Evolutionary conservation across 2,329 filamentous ascomycete species (phyloP), one percentile per base, ranked within the genome.

Genomic region (Apiospora arundinis): DNA sequence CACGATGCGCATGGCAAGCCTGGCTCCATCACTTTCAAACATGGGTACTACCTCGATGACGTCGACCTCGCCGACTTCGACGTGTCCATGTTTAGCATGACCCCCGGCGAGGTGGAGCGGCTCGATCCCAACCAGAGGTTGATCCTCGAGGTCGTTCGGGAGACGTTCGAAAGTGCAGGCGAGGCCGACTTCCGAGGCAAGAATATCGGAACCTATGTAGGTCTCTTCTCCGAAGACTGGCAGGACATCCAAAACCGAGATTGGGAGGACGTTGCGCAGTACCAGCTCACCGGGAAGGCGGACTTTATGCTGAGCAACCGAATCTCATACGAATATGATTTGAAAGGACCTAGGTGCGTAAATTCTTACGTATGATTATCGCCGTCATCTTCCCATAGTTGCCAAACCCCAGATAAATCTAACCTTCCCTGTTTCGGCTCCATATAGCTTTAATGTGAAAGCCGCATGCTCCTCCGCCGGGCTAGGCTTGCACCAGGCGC

Each of bases 151-250:
- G 72, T 80, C 21, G 72, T 76, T 18, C 76, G 75, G 21, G 80
- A 81, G 69, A 77, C 76, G 11, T 72, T 80, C 32, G 79, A 80
- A 45, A 74, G 75, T 70, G 76, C 79, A 8, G 79, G 78, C 14
- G 76, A 79, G 65, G 73, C 75, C 1, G 72, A 75, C 25, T 79
- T 76, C 42, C 73, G 76, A n/a, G 81, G 80, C 18, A 78, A 75
- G 60, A 56, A 70, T 6, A 77, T 81, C 5, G 81, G 80, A 2
- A 76, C 74, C 65, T 82, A 78, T 52, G 75, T 82, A 4, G 81
- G 81, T 2, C 76, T 71, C 2, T 81, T 79, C 52, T 77, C 77
- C 2, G 75, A 80, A 11, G 80, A 81, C 70, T 82, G 78, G 77
- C 56, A 72, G 21, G 74, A 76, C 14, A 72, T 76, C 21, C 49